A percentile compares a stretch with the other conserved stretches of the same genome.
phyloP scores from a whole-genome alignment of 805 yeast genomes.

The Wickerhamiella kazuoi region DNA sequence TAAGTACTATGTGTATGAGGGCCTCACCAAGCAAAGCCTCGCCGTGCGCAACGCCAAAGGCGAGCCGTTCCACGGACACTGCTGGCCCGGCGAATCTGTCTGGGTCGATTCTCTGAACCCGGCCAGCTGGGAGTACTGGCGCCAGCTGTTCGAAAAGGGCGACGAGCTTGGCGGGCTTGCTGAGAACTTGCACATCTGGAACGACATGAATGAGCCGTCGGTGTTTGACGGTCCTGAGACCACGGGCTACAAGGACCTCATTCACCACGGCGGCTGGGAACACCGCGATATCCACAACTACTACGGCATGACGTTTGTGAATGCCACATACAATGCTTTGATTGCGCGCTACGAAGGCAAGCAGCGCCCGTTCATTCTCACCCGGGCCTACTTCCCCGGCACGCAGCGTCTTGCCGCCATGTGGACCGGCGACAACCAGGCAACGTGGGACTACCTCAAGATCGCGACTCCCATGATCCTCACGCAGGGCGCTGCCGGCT shows the following conservation, averaged over 20 bases:
- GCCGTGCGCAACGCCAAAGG: slow-evolving; percentile 33
- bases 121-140: slow-evolving; percentile 43
- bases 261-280: slow-evolving; percentile 71
- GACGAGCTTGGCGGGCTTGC: slow-evolving; percentile 30
- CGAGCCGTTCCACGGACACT: slow-evolving; percentile 56
- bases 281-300: slow-evolving; percentile 83
- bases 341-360: slow-evolving; percentile 27
- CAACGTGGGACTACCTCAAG: slow-evolving; percentile 74
- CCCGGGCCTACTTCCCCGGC: slow-evolving; percentile 78
- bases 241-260: slow-evolving; percentile 59
- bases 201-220: slow-evolving; percentile 97
- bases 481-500: slow-evolving; percentile 63
- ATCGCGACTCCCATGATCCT: slow-evolving; percentile 76
- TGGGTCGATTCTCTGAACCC: slow-evolving; percentile 84
- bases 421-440: slow-evolving; percentile 97
- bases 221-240: slow-evolving; percentile 93
- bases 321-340: slow-evolving; percentile 59
- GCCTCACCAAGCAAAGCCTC: slow-evolving; percentile 25
- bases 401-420: slow-evolving; percentile 81
- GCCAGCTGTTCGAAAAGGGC: slow-evolving; percentile 27
- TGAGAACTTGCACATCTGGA: slow-evolving; percentile 73
- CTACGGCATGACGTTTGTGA: slow-evolving; percentile 65
- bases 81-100: slow-evolving; percentile 95
- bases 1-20: slow-evolving; percentile 47
- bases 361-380: slow-evolving; percentile 70